Evolutionary conservation across 352 stramenopile genomes (phyloP).

Genomic region (Phytophthora multivora): DNA sequence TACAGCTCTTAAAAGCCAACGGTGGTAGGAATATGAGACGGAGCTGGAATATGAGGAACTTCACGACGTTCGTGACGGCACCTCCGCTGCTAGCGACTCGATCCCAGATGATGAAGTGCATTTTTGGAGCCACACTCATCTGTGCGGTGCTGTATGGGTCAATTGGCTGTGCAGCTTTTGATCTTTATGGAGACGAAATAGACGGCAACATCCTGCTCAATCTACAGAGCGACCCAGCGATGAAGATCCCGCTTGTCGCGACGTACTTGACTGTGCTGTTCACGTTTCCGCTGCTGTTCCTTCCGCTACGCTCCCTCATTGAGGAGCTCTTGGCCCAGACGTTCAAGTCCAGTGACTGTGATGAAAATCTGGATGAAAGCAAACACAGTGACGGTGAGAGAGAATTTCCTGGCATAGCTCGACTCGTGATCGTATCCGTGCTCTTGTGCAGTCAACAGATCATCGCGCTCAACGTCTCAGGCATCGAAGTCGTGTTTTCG

Average conservation of each 20-base stretch:
- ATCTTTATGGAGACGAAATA: conserved; percentile 50
- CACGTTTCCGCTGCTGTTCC: conserved; percentile 60
- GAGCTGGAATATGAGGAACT: conserved; percentile 40
- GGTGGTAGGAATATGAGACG: conserved; percentile 23
- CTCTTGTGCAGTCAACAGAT: conserved; percentile 33
- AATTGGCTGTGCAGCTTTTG: conserved; percentile 48
- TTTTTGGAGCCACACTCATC: conserved; percentile 44
- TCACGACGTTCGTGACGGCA: conserved; percentile 25
- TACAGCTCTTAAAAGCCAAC: conserved; percentile 48
- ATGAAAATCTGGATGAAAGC: conserved; percentile 3
- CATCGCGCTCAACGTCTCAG: conserved; percentile 45
- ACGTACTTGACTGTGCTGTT: conserved; percentile 51
- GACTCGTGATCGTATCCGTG: conserved; percentile 20
- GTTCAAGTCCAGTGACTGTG: conserved; percentile 10
- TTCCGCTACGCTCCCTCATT: conserved; percentile 42
- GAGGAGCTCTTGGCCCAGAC: conserved; percentile 35
- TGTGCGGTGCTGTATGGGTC: conserved; percentile 55
- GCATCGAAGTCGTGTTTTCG: conserved; percentile 60
- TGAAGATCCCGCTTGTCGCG: conserved; percentile 49
- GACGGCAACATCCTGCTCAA: conserved; percentile 64
- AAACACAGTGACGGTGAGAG: conserved; percentile 4
- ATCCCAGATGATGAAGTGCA: conserved; percentile 49
- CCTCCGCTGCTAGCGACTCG: conserved; percentile 23
- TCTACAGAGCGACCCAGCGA: conserved; percentile 42
- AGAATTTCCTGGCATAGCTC: not conserved